Conservation (phyloP, 1,284 basidiomycete genomes). For the Kwoniella shivajii region DNA sequence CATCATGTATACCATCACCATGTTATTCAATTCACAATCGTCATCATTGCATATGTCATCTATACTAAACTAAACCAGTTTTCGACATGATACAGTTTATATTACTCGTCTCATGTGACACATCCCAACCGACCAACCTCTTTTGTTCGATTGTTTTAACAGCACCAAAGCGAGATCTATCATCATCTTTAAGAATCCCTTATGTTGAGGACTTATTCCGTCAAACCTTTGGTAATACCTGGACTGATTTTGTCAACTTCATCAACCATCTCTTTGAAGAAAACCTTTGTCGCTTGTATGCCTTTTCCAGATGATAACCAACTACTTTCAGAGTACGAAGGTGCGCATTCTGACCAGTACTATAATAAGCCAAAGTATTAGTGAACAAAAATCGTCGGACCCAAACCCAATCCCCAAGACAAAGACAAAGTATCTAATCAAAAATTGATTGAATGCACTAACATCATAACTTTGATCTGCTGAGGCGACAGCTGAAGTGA, state of each 20-base stretch:
- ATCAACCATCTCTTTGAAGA: slow-evolving; percentile 11
- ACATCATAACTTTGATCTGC: slow-evolving; percentile 16
- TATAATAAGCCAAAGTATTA: not conserved
- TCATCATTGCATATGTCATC: too few species aligned
- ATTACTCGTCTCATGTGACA: too few species aligned
- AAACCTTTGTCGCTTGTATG: slow-evolving; percentile 9
- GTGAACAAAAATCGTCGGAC: too few species aligned
- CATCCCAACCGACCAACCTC: too few species aligned
- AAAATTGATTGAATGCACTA: not conserved
- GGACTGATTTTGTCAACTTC: slow-evolving; percentile 16
- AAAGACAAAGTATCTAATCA: not conserved
- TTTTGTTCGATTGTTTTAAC: too few species aligned
- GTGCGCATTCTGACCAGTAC: slow-evolving; percentile 20
- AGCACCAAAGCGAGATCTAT: too few species aligned
- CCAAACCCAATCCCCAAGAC: too few species aligned
- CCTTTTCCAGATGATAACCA: slow-evolving; percentile 14
- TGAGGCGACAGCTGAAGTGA: slow-evolving; percentile 11
- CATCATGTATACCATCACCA: too few species aligned
- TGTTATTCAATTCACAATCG: too few species aligned
- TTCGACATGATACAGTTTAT: too few species aligned
- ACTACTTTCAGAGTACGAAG: slow-evolving; percentile 8
- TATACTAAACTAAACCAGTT: too few species aligned
- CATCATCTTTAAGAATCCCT: too few species aligned
- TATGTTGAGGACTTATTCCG: not conserved
- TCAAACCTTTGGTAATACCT: slow-evolving; percentile 7